Base-by-base conservation (phyloP, 176 grass and related monocot genomes). In the Juncus effusus region DNA sequence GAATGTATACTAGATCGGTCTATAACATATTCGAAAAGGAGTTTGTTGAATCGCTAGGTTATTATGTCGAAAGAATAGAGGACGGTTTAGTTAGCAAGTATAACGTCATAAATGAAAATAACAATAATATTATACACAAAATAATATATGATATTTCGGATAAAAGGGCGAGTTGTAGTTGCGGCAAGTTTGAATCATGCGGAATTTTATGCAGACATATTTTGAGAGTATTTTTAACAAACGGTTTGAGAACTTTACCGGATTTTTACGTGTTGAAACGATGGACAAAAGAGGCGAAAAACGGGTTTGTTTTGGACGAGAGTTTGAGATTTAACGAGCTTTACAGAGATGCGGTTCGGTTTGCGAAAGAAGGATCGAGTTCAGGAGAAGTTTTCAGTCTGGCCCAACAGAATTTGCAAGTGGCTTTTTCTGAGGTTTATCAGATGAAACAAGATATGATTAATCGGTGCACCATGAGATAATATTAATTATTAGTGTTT, bases 241-340 rank as follows among this genome's bases (percentile, higher is more conserved):
- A 88, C 77, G 64, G 80, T 79, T 77, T 87, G 47, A 77, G 77
- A 58, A 42, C 19, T 39, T 74, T 83, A 55, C 81, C 79, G 12
- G 81, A 88, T 12, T 84, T 74, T 77, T 85, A 81, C 59, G 79
- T 90, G 59, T 78, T 80, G 77, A 90, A 90, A 77, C 62, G 79
- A 36, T 90, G 83, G 83, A 86, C 77, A 6, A 90, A 86, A 80
- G 83, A 90, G 74, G 77, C 83, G 13, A 91, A 91, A 37, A 84
- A 74, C 69, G 83, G 77, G 15, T 86, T 83, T 60, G 69, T 87
- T 19, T 75, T 91, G 74, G 88, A 91, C 35, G 74, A 84, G 62
- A 75, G 69, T 51, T 59, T 84, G 51, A 52, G 74, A 49, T 86
- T 78, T 42, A 84, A 74, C 74, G 74, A 87, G 56, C 77, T 87